Evolutionary conservation across 371 early-diverging fungal genomes (phyloP).

Genomic region (Mucor lusitanicus): DNA sequence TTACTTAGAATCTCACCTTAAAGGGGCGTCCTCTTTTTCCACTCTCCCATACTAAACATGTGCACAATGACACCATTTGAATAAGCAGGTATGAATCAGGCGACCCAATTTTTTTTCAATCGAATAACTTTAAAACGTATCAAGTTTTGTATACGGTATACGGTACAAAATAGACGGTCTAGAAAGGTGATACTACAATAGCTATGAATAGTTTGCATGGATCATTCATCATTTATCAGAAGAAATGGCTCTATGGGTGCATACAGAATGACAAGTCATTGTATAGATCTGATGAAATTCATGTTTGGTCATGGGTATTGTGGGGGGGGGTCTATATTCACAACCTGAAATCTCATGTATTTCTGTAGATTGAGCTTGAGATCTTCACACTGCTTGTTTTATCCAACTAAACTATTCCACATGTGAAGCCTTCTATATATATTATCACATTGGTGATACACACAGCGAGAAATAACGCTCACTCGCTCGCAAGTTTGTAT

Average conservation of each 20-base stretch:
- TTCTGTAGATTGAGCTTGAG: neutral
- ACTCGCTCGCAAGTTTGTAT: neutral
- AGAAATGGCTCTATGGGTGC: neutral
- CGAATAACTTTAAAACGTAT: neutral
- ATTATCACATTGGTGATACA: neutral
- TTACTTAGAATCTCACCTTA: neutral
- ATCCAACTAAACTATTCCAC: neutral
- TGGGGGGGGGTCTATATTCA: neutral
- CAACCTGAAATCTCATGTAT: neutral
- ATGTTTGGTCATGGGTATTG: neutral
- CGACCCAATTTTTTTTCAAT: neutral
- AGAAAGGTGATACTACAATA: neutral
- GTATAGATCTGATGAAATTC: neutral
- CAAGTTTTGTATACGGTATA: neutral
- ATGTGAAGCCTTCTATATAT: neutral
- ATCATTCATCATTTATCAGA: neutral
- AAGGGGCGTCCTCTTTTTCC: neutral
- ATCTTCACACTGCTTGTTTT: neutral
- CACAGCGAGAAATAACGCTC: neutral
- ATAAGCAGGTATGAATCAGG: neutral
- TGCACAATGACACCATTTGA: slow-evolving; percentile 3
- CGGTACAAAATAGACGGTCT: neutral
- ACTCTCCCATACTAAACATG: slow-evolving; percentile 1
- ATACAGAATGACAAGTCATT: neutral
- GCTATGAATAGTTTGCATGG: neutral